Conservation (phyloP, 345 rosid species). For the Cardamine chenopodiifolia region DNA sequence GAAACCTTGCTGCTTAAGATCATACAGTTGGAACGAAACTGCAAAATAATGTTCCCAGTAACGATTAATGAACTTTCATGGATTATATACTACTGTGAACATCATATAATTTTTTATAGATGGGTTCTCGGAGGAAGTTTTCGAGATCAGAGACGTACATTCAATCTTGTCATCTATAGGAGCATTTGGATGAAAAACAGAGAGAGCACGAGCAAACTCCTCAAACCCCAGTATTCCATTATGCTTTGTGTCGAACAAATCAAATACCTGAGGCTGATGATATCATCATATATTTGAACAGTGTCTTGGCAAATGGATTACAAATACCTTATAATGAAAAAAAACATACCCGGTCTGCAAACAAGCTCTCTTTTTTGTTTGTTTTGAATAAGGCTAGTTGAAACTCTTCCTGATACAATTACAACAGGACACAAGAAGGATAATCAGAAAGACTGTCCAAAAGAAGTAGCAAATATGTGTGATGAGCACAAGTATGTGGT, state of each 20-base stretch:
- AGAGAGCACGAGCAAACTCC: slow-evolving; percentile 84
- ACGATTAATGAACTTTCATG: neutral
- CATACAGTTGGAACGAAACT: slow-evolving; percentile 93
- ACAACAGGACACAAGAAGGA: neutral
- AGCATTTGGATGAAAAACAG: slow-evolving; percentile 89
- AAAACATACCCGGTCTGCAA: slow-evolving; percentile 61
- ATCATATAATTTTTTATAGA: neutral
- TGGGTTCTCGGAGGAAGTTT: slow-evolving; percentile 1
- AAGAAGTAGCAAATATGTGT: slow-evolving; percentile 5
- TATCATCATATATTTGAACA: slow-evolving; percentile 1
- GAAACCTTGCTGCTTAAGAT: slow-evolving; percentile 88
- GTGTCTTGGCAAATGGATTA: neutral
- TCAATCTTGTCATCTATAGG: slow-evolving; percentile 83
- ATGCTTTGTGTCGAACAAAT: slow-evolving; percentile 83
- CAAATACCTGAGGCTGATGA: slow-evolving; percentile 67
- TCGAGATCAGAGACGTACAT: slow-evolving; percentile 49
- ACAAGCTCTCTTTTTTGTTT: slow-evolving; percentile 71
- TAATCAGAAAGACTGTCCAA: slow-evolving; percentile 10
- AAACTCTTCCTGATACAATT: slow-evolving; percentile 61
- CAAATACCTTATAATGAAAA: neutral
- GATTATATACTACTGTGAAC: neutral
- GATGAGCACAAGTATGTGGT: neutral
- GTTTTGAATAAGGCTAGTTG: slow-evolving; percentile 70
- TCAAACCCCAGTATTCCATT: slow-evolving; percentile 85
- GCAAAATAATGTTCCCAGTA: slow-evolving; percentile 38